Evolutionary conservation across 345 rosid genomes (phyloP), one percentile per base, ranked within the genome.

Genomic region (Acer yangbiense): DNA sequence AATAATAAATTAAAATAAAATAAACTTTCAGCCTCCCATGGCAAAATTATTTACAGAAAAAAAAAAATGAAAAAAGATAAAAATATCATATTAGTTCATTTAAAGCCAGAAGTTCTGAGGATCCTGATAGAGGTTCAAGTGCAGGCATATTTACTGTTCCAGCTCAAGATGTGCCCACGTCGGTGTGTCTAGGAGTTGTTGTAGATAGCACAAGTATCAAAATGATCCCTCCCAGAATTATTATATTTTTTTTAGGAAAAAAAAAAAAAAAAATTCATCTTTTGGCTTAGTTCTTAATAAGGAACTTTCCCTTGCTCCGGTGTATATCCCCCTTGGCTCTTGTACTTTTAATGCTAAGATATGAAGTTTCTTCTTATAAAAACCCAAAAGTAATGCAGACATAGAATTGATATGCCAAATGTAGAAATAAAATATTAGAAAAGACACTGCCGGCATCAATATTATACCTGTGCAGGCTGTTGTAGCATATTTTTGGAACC

Each of bases 381-480:
- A 70, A 57, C 64, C 62, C 54, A 50, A 75, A 58, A 66, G 72
- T 48, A 23, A 20, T 50, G 75, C 46, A 58, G 55, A 62, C 3
- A 68, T 9, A 32, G 35, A 43, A 75, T 75, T 6, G 20, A 75
- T 20, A 32, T 46, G 44, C 76, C 54, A 58, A 68, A 69, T 39
- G 9, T 12, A 46, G 72, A 11, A 62, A 65, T 43, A 73, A 58
- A 72, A 32, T 25, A 72, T 55, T 21, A 13, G 21, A 63, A 77
- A 7, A 48, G 73, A 69, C 23, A 71, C 16, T 48, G 43, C 65
- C 41, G 23, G 35, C 70, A 71, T 62, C 55, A 77, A 71, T 68
- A 71, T 65, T 82, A 81, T 75, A 96, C 99, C 90, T 92, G 94
- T 50, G 79, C 78, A 73, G 89, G 84, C 72, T 85, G 92, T 74